phyloP scores from a whole-genome alignment of 208 protist species.

The Trypanosoma conorhini region DNA sequence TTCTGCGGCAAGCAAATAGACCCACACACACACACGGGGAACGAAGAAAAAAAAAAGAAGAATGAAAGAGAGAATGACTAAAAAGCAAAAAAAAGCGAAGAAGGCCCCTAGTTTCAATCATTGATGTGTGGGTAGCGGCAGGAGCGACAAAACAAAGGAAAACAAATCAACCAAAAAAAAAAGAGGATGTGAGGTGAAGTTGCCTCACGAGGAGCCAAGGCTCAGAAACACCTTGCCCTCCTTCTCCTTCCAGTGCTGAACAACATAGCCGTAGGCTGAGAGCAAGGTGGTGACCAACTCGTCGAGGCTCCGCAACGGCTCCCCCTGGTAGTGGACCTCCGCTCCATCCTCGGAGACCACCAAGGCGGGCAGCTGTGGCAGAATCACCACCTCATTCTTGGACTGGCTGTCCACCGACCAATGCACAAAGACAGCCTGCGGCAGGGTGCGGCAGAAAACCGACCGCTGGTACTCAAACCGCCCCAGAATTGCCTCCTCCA shows the following conservation, averaged over 20 bases:
- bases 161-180: conserved; percentile 6
- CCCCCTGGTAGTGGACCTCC: conserved; percentile 29
- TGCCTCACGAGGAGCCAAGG: conserved; percentile 23
- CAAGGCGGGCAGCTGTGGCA: conserved; percentile 47
- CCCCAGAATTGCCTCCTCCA: conserved; percentile 42
- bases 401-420: conserved; percentile 36
- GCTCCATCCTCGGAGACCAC: conserved; percentile 26
- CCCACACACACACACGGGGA: background rate
- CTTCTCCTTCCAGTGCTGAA: conserved; percentile 66
- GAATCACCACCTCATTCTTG: conserved; percentile 28
- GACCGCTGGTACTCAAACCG: conserved; percentile 63
- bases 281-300: conserved; percentile 61
- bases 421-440: conserved; percentile 60
- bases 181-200: background rate
- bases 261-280: conserved; percentile 57
- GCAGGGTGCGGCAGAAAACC: conserved; percentile 55
- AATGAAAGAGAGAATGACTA: background rate
- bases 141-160: background rate
- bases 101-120: too few species aligned
- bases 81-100: background rate
- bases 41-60: conserved; percentile 8
- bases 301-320: conserved; percentile 50
- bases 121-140: too few species aligned
- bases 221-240: conserved; percentile 56
- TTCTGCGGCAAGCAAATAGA: background rate